phyloP scores from a whole-genome alignment of 2,329 filamentous ascomycete species.

The Thelonectria discophora region DNA sequence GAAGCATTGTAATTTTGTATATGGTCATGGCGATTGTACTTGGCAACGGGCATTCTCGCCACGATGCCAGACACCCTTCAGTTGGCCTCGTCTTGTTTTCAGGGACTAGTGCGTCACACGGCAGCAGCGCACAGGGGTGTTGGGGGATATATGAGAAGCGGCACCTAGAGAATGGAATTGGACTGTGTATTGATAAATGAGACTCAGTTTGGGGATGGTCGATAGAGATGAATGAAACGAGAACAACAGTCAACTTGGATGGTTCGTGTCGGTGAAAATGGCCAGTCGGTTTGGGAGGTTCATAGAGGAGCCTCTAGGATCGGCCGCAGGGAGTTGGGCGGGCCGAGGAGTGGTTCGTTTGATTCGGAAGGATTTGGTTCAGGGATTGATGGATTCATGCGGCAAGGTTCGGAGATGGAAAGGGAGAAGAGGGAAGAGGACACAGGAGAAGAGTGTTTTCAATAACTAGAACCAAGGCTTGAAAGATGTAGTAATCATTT shows the following conservation, averaged over 20 bases:
- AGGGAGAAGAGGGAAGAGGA: neutral
- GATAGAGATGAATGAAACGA: neutral
- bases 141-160: neutral
- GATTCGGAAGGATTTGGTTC: neutral
- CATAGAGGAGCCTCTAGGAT: neutral
- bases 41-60: constrained; percentile 26
- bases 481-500: too few relatives aligned
- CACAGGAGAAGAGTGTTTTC: too few relatives aligned
- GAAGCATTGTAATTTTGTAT: constrained; percentile 40
- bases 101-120: constrained; percentile 6
- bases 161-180: neutral
- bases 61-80: constrained; percentile 13
- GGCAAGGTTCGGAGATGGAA: neutral
- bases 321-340: neutral
- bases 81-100: neutral
- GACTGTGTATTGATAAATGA: constrained; percentile 4
- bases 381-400: neutral
- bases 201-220: neutral
- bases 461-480: too few relatives aligned
- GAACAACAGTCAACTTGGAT: neutral
- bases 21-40: constrained; percentile 19
- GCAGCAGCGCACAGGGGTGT: neutral
- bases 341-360: neutral
- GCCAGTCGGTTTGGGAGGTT: neutral
- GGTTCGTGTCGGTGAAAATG: neutral